Conservation (phyloP, 2,329 filamentous ascomycete species). For the Diplodia intermedia region DNA sequence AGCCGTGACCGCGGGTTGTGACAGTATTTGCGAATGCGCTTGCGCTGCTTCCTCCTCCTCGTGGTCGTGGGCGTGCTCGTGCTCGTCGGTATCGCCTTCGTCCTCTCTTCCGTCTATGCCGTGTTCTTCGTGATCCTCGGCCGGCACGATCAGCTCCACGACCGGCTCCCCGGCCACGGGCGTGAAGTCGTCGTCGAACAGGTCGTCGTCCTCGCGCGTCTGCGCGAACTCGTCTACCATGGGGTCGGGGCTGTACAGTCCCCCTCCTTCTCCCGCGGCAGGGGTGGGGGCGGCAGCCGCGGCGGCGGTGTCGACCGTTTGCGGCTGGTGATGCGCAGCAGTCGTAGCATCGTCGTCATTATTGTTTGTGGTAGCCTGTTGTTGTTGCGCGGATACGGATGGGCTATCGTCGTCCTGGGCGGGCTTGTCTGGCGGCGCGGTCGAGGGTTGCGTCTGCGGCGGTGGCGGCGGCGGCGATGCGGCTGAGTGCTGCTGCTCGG, state of each 20-base stretch:
- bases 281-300: not conserved
- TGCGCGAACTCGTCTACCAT: constrained; percentile 56
- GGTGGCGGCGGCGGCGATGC: constrained; percentile 9
- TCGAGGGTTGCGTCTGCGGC: not conserved
- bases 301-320: constrained; percentile 1
- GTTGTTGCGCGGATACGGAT: not conserved
- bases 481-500: constrained; percentile 21
- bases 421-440: not conserved
- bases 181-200: constrained; percentile 60
- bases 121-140: not conserved
- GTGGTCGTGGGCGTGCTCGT: not conserved
- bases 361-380: not conserved
- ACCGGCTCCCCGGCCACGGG: constrained; percentile 52
- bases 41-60: not conserved
- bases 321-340: not conserved
- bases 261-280: not conserved
- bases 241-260: constrained; percentile 28
- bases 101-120: not conserved
- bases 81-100: not conserved
- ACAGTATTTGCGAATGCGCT: too few relatives aligned
- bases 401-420: not conserved
- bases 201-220: constrained; percentile 58
- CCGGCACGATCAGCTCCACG: constrained; percentile 43
- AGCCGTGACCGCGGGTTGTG: not conserved
- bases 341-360: not conserved